Percentiles rank a stretch among this genome's conserved stretches.
phyloP scores from a whole-genome alignment of 192 early-diverging fungal genomes.

The Phycomyces nitens region DNA sequence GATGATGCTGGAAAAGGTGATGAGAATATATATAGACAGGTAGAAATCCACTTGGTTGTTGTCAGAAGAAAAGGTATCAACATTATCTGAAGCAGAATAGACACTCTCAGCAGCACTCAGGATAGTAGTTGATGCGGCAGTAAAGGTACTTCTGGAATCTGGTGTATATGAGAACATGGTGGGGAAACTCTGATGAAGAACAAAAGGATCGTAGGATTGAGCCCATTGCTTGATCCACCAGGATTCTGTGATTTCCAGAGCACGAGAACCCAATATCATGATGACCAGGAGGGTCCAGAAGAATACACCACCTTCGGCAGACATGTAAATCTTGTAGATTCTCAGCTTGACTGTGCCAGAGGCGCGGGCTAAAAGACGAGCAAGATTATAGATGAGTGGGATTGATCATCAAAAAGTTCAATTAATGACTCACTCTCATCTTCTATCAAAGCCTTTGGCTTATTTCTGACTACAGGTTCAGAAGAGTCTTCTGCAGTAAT shows the following conservation, averaged over 20 bases:
- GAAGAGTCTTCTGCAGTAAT: constrained; percentile 1
- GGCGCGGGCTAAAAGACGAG: constrained; percentile 37
- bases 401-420: background rate
- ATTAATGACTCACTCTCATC: constrained; percentile 35
- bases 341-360: constrained; percentile 73
- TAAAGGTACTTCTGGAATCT: background rate
- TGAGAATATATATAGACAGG: constrained; percentile 55
- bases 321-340: constrained; percentile 78
- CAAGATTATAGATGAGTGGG: background rate
- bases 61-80: constrained; percentile 17
- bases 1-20: constrained; percentile 37
- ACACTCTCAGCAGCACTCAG: background rate
- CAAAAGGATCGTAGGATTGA: constrained; percentile 9
- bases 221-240: constrained; percentile 67
- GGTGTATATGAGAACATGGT: no score
- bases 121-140: background rate
- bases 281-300: constrained; percentile 59
- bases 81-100: no score
- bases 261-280: constrained; percentile 39
- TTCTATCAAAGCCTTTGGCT: constrained; percentile 40
- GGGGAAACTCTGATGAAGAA: background rate
- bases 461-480: constrained; percentile 10
- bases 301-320: constrained; percentile 53
- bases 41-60: constrained; percentile 23
- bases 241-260: constrained; percentile 53